Base-by-base conservation (phyloP, 805 yeast genomes). In the Wickerhamiella sorbophila region DNA sequence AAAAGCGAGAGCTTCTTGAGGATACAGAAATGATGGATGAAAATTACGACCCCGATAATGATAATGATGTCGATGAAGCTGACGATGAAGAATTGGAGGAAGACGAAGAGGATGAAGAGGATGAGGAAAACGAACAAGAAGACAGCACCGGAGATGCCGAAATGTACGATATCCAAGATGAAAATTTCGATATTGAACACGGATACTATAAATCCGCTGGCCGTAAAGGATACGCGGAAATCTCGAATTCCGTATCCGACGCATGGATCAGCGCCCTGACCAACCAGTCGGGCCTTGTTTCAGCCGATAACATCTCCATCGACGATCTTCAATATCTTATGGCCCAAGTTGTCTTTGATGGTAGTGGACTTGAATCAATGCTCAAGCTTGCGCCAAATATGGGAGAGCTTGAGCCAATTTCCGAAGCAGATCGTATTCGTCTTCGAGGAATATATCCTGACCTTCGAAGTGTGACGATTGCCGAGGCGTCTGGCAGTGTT, bases 331-430 rank as follows among this genome's bases (percentile, higher is more conserved):
- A 52, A 32, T 45, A 46, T 2, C 46, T 63, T 19, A 42, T 57
- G 15, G 58, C 58, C 16, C 62, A 60, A 40, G 43, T 60, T n/a
- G 62, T 60, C 2, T 63, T 63, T 62, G 65, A 63, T 38, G 47
- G 51, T 29, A 58, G 60, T 2, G 26, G 51, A 19, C 42, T 59
- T 10, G 27, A 12, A 12, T 6, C 29, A 8, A 6, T 24, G 6
- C 6, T 36, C 8, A 45, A 46, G 5, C 42, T 52, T 15, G 27
- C 51, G 14, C 53, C 57, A 1, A 36, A 15, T 31, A 36, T 31
- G 4, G 38, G 38, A 20, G 38, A 21, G 20, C 38, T 36, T 6
- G 38, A 36, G 20, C 38, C 38, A 4, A 36, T 36, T 6, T 24
- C 38, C n/a, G 20, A 22, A 5, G 29, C 16, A 12, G 14, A 24